These are phyloP conservation scores for Mycotypha africana DNA, from an alignment of 371 early-diverging fungal species.

Conservation along the genomic window DNA sequence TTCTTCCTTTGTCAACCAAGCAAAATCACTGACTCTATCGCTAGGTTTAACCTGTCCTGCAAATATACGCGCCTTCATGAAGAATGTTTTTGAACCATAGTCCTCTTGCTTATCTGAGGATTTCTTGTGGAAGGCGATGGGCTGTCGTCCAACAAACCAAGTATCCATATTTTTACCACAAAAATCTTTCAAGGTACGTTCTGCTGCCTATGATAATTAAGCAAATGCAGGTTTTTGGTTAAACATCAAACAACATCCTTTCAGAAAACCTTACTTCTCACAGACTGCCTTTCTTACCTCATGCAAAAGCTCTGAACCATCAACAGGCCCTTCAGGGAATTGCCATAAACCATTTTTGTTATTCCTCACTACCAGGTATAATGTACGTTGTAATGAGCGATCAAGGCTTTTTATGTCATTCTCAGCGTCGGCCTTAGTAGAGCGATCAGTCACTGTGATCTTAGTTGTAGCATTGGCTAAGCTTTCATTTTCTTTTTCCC, in stretches of 20 bases:
- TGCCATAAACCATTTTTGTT: conserved; percentile 57
- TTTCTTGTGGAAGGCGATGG: conserved; percentile 68
- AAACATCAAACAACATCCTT: no score
- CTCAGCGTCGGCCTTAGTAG: conserved; percentile 62
- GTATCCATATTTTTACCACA: conserved; percentile 79
- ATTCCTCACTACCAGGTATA: conserved; percentile 75
- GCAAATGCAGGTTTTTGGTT: background rate
- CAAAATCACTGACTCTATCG: conserved; percentile 63
- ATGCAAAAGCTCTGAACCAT: conserved; percentile 65
- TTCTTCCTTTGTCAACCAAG: conserved; percentile 89
- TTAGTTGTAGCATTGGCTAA: conserved; percentile 26
- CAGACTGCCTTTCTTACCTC: no score
- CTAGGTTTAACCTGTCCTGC: conserved; percentile 68
- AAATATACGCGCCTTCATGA: conserved; percentile 83
- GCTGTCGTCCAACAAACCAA: conserved; percentile 82
- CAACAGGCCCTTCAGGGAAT: conserved; percentile 70
- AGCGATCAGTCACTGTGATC: conserved; percentile 44
- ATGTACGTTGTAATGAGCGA: conserved; percentile 58
- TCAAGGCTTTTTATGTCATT: conserved; percentile 71
- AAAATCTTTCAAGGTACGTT: conserved; percentile 61
- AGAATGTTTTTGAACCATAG: conserved; percentile 50
- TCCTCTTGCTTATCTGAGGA: conserved; percentile 30
- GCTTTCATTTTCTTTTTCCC: conserved; percentile 44
- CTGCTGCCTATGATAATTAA: conserved; percentile 50
- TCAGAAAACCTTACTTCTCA: no score